Evolutionary conservation across 805 yeast genomes (phyloP).

Genomic region (Jamesozyma rosinii): DNA sequence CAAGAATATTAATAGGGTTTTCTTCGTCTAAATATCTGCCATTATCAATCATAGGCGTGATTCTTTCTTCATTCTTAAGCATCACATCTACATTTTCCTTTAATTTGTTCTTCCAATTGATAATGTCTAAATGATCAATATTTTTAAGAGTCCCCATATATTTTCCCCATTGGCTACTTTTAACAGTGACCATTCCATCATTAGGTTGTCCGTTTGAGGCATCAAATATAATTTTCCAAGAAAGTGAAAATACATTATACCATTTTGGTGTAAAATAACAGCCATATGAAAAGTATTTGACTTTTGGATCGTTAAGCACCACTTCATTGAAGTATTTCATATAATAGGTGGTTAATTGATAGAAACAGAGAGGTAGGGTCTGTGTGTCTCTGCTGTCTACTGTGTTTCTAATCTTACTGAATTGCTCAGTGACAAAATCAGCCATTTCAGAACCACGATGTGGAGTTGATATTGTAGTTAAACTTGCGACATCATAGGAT

Average conservation of each 20-base stretch:
- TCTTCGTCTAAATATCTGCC: constrained; percentile 16
- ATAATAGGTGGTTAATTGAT: constrained; percentile 53
- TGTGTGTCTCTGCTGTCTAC: constrained; percentile 7
- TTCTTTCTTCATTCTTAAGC: neutral
- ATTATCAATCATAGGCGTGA: neutral
- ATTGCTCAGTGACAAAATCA: constrained; percentile 44
- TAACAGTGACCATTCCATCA: constrained; percentile 80
- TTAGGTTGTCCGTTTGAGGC: constrained; percentile 44
- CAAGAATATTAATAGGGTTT: constrained; percentile 49
- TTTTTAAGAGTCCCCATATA: constrained; percentile 68
- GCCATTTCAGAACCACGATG: constrained; percentile 83
- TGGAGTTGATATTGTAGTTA: constrained; percentile 83
- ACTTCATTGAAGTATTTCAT: constrained; percentile 45
- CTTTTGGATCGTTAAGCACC: constrained; percentile 48
- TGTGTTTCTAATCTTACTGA: constrained; percentile 18
- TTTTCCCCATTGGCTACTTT: constrained; percentile 75
- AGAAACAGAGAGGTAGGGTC: constrained; percentile 38
- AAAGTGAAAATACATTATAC: constrained; percentile 48
- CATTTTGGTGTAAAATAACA: constrained; percentile 58
- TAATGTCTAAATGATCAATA: constrained; percentile 79
- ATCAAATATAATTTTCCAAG: constrained; percentile 54
- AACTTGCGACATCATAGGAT: constrained; percentile 52
- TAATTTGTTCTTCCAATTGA: constrained; percentile 64
- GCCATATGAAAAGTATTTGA: constrained; percentile 75
- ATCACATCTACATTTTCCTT: constrained; percentile 25